Base-by-base conservation (phyloP, 257 asterid genomes). In the Rauvolfia tetraphylla region DNA sequence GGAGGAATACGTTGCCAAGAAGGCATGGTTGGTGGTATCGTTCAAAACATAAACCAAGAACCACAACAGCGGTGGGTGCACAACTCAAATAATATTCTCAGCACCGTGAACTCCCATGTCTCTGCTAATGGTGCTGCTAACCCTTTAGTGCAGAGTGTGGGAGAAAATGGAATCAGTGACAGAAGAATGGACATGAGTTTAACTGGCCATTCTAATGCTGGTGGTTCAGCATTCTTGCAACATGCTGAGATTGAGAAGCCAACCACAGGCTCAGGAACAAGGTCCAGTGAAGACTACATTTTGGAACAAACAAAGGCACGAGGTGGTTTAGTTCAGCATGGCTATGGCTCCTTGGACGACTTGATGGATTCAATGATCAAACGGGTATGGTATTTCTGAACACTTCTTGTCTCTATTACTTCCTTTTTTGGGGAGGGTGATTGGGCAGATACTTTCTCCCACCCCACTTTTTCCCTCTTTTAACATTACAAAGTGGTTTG, bases 321-420 rank as follows among this genome's bases (percentile, higher is more conserved):
- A 69, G 85, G 83, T 74, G 90, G 83, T 76, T 86, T 79, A 80
- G 77, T 71, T 73, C 80, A 91, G 72, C 90, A 81, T 15, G 75
- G 83, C 76, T 87, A 77, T 78, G 97, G 86, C 78, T 70, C 92
- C n/a, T 87, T 88, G 80, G 98, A 91, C 80, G 97, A 88, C 77
- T 81, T 93, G 83, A 79, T 91, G 98, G 78, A 69, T 81, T 74
- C 89, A 14, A 79, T 88, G 89, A 82, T 91, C 82, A 93, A 91
- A 83, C 78, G 85, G 92, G 97, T 91, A 89, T 79, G 27, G 57
- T 25, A 25, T 61, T 76, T 76, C 57, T 11, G 46, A 12, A 48
- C 56, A 66, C 29, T 75, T 42, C 41, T 80, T 46, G 18, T 74
- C 46, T 69, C 17, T 63, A 68, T 73, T 53, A 74, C 71, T 41